Conservation (phyloP, 2,329 filamentous ascomycete genomes). For the Elsinoe ampelina region DNA sequence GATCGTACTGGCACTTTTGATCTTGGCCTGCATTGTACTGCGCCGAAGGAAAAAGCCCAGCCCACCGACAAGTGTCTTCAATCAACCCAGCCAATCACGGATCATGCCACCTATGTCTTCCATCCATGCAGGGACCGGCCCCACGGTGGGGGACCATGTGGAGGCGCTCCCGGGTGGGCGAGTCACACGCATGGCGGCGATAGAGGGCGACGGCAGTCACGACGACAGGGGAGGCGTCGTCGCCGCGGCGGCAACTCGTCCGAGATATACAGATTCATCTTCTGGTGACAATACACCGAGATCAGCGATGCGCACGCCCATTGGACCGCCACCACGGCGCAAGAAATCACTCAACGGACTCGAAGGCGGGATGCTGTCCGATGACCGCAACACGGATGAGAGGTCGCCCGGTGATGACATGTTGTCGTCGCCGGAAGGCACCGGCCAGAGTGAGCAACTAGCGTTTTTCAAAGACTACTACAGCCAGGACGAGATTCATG, state of each 20-base stretch:
- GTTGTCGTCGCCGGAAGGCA: conserved; percentile 79
- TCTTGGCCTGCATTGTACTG: conserved; percentile 49
- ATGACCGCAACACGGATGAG: conserved; percentile 44
- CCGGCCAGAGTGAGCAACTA: conserved; percentile 89
- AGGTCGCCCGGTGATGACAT: conserved; percentile 66
- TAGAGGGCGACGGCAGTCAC: conserved; percentile 64
- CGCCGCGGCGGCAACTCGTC: conserved; percentile 35
- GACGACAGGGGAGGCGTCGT: conserved; percentile 40
- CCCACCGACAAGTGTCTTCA: conserved; percentile 68
- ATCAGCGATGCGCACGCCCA: conserved; percentile 48
- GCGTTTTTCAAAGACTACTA: conserved; percentile 99
- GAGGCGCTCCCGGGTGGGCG: conserved; percentile 76
- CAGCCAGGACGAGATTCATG: conserved; percentile 89
- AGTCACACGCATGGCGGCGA: conserved; percentile 89
- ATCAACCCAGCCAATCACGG: conserved; percentile 68
- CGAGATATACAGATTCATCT: conserved; percentile 48
- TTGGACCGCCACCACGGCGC: conserved; percentile 55
- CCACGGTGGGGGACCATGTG: conserved; percentile 33
- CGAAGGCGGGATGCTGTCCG: conserved; percentile 50
- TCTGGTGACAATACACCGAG: conserved; percentile 49
- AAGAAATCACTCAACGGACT: conserved; percentile 68
- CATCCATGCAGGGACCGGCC: conserved; percentile 31
- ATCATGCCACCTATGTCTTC: conserved; percentile 31
- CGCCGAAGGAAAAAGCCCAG: conserved; percentile 48
- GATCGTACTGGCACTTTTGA: conserved; percentile 57